A percentile compares a stretch with the other conserved stretches of the same genome.
These are phyloP conservation scores for Vitis hybrid DNA, from an alignment of 177 flowering plant species.

Conservation along the genomic window DNA sequence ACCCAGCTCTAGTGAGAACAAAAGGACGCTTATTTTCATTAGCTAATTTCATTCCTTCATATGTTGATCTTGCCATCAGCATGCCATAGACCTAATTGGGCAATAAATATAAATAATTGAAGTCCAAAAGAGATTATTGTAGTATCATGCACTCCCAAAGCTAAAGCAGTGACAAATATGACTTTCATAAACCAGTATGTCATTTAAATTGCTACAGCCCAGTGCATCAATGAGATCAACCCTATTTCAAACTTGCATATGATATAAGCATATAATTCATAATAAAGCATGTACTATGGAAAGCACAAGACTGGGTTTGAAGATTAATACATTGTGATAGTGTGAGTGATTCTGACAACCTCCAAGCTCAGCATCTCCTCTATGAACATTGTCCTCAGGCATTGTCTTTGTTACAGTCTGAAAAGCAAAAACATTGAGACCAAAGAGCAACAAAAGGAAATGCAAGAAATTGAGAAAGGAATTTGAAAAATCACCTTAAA, in stretches of 20 bases:
- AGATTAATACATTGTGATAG: constrained; percentile 81
- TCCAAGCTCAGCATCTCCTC: constrained; percentile 83
- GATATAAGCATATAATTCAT: neutral
- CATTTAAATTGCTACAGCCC: neutral
- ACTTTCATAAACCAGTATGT: neutral
- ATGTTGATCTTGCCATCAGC: constrained; percentile 96
- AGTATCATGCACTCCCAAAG: neutral
- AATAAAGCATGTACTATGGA: neutral
- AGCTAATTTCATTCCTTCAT: constrained; percentile 86
- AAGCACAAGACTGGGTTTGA: neutral
- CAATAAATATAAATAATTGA: neutral
- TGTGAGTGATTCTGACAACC: constrained; percentile 73
- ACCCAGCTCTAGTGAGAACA: constrained; percentile 96
- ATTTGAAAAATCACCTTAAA: constrained; percentile 54
- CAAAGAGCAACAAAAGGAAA: constrained; percentile 3
- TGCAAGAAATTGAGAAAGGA: neutral
- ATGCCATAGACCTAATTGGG: constrained; percentile 77
- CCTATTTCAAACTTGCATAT: neutral
- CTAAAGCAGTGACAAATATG: neutral
- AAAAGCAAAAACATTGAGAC: constrained; percentile 15
- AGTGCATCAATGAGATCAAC: neutral
- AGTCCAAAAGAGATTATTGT: neutral
- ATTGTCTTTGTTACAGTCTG: constrained; percentile 87
- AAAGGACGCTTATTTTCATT: constrained; percentile 74
- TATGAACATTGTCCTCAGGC: constrained; percentile 91